Evolutionary conservation across 108 stramenopile species (phyloP), one percentile per base, ranked within the genome.

Genomic region (Pseudonitzschia multiseries): DNA sequence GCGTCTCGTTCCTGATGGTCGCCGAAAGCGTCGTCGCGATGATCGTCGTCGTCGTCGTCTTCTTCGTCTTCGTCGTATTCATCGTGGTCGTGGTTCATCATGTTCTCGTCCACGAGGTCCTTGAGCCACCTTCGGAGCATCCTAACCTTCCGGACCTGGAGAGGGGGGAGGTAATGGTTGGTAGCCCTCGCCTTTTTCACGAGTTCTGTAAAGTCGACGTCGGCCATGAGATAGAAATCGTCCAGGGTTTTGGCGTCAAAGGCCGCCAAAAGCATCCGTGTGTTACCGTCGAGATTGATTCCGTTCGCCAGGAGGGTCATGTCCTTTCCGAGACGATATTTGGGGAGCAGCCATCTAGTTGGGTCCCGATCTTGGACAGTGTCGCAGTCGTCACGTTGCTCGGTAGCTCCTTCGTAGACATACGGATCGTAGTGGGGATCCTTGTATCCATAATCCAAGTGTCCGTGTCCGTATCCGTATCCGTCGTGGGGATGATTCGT

Each of bases 191-290:
- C 79, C 18, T 8, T 67, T 27, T 42, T 20, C 12, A 80, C 13
- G 14, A 80, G 28, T 15, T 66, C 52, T 27, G 29, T 2, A 28
- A 80, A 57, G 44, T 80, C 79, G 13, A 64, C 8, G 46, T 76
- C 71, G 18, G 75, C 50, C 79, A 80, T 76, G 43, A 80, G 70
- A 44, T 64, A 80, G 46, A 80, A 80, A 48, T 80, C 79, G 26
- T 80, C 79, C 36, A 80, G 62, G 1, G 70, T 70, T 31, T 44
- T 57, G 10, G 79, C 79, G 65, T 80, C 79, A 42, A 57, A 76
- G 24, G 56, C 57, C 18, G 71, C 75, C 33, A 80, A 29, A 46
- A 73, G 51, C 24, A 56, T 29, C 41, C 71, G 78, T 17, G 72
- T 69, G 53, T 77, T 71, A 21, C 60, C 31, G 31, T 77, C 77